Conservation (phyloP, 169 alveolate genomes). For the Plasmodium yoelii region DNA sequence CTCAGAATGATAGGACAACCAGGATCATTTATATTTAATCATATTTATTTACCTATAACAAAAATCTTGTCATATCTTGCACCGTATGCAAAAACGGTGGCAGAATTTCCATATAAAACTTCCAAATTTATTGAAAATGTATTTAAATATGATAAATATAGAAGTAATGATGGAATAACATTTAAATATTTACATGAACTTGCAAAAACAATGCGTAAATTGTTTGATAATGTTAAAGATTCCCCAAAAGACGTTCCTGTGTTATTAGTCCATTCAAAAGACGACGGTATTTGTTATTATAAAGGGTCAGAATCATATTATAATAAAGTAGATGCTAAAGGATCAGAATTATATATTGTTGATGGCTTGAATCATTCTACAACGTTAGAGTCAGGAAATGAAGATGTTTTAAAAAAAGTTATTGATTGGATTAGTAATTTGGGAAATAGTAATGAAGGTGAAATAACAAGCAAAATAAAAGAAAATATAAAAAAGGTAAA, state of each 20-base stretch:
- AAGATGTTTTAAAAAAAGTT: background rate
- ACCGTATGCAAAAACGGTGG: background rate
- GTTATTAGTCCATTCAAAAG: background rate
- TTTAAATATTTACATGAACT: background rate
- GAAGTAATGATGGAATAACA: background rate
- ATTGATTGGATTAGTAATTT: background rate
- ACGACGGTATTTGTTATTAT: background rate
- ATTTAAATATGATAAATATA: background rate
- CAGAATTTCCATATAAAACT: background rate
- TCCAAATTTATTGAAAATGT: background rate
- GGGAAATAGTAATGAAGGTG: too few relatives aligned
- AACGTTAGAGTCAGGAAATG: background rate
- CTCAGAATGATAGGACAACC: background rate
- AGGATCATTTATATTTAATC: background rate
- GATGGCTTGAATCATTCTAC: background rate
- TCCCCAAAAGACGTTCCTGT: background rate
- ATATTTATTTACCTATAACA: background rate
- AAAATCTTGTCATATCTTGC: background rate
- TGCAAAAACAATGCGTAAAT: background rate
- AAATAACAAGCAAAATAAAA: too few relatives aligned
- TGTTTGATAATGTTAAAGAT: background rate
- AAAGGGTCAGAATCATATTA: background rate
- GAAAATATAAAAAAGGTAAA: too few relatives aligned
- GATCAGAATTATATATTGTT: background rate
- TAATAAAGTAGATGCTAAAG: background rate